Percentiles rank a stretch among this genome's conserved stretches.
These are phyloP conservation scores for Nematodospora anomalae DNA, from an alignment of 1,139 yeast genomes.

Conservation along the genomic window DNA sequence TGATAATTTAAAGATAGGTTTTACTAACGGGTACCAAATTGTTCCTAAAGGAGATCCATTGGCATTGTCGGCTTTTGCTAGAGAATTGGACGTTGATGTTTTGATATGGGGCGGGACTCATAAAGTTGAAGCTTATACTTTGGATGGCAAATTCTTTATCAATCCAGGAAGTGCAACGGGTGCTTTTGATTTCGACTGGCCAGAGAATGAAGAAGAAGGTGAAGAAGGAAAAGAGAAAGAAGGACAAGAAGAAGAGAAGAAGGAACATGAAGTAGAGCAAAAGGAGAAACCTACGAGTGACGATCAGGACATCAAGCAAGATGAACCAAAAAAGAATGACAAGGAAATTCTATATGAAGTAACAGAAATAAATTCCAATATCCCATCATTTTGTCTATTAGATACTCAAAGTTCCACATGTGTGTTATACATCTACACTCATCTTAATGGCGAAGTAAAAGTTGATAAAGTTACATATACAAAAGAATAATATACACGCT, in stretches of 20 bases:
- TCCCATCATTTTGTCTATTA: slow-evolving; percentile 88
- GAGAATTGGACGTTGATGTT: slow-evolving; percentile 90
- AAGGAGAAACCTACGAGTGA: too few relatives aligned
- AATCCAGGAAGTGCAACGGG: slow-evolving; percentile 98
- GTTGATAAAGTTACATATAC: slow-evolving; percentile 87
- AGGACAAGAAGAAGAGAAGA: slow-evolving; percentile 19
- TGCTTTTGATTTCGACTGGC: slow-evolving; percentile 61
- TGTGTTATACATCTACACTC: slow-evolving; percentile 81
- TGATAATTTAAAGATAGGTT: slow-evolving; percentile 77
- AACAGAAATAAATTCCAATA: slow-evolving; percentile 26
- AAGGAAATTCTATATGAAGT: slow-evolving; percentile 15
- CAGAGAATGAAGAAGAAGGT: slow-evolving; percentile 44
- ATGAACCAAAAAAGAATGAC: slow-evolving; percentile 24
- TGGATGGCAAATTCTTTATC: slow-evolving; percentile 88
- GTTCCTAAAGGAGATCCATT: slow-evolving; percentile 88
- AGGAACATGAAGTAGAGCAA: slow-evolving; percentile 13
- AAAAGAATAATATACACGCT: slow-evolving; percentile 45
- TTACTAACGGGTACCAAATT: slow-evolving; percentile 80
- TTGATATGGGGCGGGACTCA: slow-evolving; percentile 97
- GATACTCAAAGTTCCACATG: slow-evolving; percentile 80
- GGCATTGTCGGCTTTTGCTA: slow-evolving; percentile 75
- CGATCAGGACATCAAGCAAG: too few relatives aligned
- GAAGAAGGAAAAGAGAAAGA: slow-evolving; percentile 38
- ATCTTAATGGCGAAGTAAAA: slow-evolving; percentile 78
- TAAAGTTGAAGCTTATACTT: slow-evolving; percentile 86